These are phyloP conservation scores for Colletotrichum cordylinicola DNA, from an alignment of 2,329 filamentous ascomycete species.

Conservation along the genomic window DNA sequence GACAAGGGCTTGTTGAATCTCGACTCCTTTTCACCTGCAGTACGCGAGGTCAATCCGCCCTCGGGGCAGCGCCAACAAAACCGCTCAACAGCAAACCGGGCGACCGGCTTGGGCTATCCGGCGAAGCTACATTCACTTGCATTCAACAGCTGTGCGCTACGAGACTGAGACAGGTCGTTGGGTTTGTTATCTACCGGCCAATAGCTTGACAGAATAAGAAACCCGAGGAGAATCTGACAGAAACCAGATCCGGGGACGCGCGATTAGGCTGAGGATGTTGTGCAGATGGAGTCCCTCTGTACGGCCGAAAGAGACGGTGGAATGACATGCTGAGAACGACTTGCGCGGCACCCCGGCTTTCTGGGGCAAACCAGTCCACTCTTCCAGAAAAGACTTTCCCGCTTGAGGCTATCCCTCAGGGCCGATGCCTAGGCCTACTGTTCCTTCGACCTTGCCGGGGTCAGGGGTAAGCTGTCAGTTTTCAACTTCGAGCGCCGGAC, in stretches of 20 bases:
- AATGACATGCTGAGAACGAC: neutral
- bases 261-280: conserved; percentile 12
- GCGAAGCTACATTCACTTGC: neutral
- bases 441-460: neutral
- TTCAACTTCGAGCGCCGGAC: conserved; percentile 5
- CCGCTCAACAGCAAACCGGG: neutral
- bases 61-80: neutral
- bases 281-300: conserved; percentile 11
- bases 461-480: conserved; percentile 12
- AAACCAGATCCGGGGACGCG: neutral
- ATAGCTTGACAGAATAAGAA: neutral
- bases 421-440: neutral
- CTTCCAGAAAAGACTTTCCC: neutral
- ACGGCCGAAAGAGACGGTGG: neutral
- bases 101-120: neutral
- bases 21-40: conserved; percentile 14
- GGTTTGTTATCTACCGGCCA: neutral
- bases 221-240: neutral
- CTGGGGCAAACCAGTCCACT: neutral
- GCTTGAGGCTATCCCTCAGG: neutral
- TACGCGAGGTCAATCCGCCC: neutral
- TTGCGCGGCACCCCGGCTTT: conserved; percentile 4
- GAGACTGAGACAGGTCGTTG: neutral
- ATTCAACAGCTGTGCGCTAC: neutral
- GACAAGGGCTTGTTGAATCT: conserved; percentile 4